phyloP scores from a whole-genome alignment of 148 eudicot species.

The Vaccinium vitisidaea region DNA sequence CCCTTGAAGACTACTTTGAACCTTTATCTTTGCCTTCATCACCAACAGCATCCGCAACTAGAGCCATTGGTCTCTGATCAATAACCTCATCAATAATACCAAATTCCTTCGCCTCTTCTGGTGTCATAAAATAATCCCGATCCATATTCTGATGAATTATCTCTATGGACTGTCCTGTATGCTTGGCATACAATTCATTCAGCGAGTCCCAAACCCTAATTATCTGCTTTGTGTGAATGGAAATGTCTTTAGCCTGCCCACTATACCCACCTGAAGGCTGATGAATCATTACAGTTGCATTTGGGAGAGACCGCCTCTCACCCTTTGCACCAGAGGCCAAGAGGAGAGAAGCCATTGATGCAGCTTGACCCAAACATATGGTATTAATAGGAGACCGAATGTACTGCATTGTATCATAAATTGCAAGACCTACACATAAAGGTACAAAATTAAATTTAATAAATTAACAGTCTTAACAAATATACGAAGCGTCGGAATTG shows the following conservation, averaged over 20 bases:
- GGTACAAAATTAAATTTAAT: neutral
- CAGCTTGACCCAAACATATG: constrained; percentile 94
- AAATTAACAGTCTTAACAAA: neutral
- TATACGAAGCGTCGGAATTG: neutral
- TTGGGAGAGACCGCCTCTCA: constrained; percentile 84
- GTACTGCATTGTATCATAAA: constrained; percentile 98
- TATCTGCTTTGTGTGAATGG: constrained; percentile 91
- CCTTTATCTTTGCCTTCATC: constrained; percentile 56
- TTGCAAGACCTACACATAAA: constrained; percentile 76
- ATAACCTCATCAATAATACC: constrained; percentile 93
- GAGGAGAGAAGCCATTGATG: constrained; percentile 94
- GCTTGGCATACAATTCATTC: constrained; percentile 76
- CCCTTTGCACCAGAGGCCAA: constrained; percentile 94
- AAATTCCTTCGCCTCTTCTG: constrained; percentile 89
- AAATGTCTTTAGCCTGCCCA: constrained; percentile 93
- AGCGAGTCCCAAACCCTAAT: constrained; percentile 87
- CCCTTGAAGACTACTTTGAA: constrained; percentile 33
- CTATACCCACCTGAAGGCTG: constrained; percentile 99
- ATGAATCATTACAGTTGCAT: constrained; percentile 89
- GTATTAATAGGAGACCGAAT: constrained; percentile 90
- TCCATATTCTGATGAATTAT: constrained; percentile 82
- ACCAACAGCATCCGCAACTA: constrained; percentile 84
- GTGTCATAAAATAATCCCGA: constrained; percentile 93
- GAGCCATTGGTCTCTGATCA: constrained; percentile 72
- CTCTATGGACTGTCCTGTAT: constrained; percentile 80